A percentile compares a stretch with the other conserved stretches of the same genome.
Conservation (phyloP, 1,139 yeast species). For the Nakaseomyces nivariensis region DNA sequence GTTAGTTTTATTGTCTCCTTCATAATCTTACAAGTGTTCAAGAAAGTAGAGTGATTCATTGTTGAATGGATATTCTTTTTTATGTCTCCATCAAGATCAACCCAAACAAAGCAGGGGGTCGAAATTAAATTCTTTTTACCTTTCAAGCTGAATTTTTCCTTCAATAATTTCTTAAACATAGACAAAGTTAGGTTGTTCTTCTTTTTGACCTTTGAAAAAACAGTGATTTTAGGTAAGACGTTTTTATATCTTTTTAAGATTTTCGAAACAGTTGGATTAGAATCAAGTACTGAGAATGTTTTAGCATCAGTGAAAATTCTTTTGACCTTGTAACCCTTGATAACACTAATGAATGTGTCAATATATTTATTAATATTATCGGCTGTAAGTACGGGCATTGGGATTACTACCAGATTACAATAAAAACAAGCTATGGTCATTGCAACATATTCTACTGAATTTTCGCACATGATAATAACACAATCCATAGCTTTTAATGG, state of each 20-base stretch:
- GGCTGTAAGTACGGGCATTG: conserved; percentile 66
- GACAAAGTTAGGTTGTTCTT: conserved; percentile 16
- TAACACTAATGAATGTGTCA: conserved; percentile 53
- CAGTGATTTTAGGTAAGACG: conserved; percentile 24
- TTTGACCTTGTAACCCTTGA: conserved; percentile 60
- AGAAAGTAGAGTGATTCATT: conserved; percentile 48
- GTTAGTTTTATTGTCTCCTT: conserved; percentile 87
- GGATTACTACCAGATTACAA: conserved; percentile 73
- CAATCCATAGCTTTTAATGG: conserved; percentile 55
- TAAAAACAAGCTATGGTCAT: conserved; percentile 81
- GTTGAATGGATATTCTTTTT: conserved; percentile 20
- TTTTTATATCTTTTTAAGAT: conserved; percentile 40
- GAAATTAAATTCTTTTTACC: conserved; percentile 15
- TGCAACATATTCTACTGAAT: conserved; percentile 77
- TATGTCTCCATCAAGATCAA: conserved; percentile 22
- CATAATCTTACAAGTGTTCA: conserved; percentile 77
- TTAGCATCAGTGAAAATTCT: conserved; percentile 74
- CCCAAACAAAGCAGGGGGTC: conserved; percentile 29
- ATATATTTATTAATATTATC: conserved; percentile 67
- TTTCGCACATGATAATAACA: conserved; percentile 74
- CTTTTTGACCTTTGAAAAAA: conserved; percentile 25
- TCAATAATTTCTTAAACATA: conserved; percentile 14
- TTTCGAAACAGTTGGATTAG: conserved; percentile 31
- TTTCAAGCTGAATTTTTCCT: conserved; percentile 14
- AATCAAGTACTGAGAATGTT: conserved; percentile 59